phyloP scores from a whole-genome alignment of 2,329 filamentous ascomycete species.

The Colletotrichum simmondsii region DNA sequence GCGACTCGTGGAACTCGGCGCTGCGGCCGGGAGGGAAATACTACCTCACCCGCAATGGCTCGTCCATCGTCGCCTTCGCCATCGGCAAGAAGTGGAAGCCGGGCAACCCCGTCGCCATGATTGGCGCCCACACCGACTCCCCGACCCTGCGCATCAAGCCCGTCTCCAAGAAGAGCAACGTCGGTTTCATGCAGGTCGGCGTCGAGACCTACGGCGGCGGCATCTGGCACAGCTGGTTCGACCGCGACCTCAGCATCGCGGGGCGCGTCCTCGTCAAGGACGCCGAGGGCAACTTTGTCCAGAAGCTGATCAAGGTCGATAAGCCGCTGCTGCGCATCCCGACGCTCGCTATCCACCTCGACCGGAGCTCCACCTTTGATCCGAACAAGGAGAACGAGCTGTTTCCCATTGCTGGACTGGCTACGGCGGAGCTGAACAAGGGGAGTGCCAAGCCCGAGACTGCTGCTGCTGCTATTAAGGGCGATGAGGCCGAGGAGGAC shows the following conservation, averaged over 20 bases:
- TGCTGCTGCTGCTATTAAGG: conserved; percentile 44
- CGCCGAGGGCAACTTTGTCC: conserved; percentile 77
- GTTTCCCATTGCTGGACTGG: conserved; percentile 91
- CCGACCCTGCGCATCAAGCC: conserved; percentile 93
- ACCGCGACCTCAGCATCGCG: conserved; percentile 91
- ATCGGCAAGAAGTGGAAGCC: conserved; percentile 92
- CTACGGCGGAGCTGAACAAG: conserved; percentile 88
- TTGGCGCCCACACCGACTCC: conserved; percentile 96
- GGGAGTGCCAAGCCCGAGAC: conserved; percentile 53
- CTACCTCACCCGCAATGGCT: conserved; percentile 93
- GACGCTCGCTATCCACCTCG: conserved; percentile 92
- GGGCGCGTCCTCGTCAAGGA: conserved; percentile 86
- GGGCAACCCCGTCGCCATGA: conserved; percentile 90
- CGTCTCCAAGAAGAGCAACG: conserved; percentile 86
- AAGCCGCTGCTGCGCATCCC: conserved; percentile 92
- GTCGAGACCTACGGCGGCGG: conserved; percentile 98
- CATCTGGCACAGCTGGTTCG: conserved; percentile 98
- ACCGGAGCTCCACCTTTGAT: conserved; percentile 85
- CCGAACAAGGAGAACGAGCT: conserved; percentile 98
- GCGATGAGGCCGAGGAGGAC: conserved; percentile 58
- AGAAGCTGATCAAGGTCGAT: conserved; percentile 90
- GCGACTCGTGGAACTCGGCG: conserved; percentile 85
- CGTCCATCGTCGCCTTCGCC: conserved; percentile 91
- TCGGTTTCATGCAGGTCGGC: conserved; percentile 92
- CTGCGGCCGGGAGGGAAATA: conserved; percentile 92